Percentiles rank a stretch among this genome's conserved stretches.
Evolutionary conservation across 1,284 basidiomycete species (phyloP).

Genomic region (Rhodotorula sp.): DNA sequence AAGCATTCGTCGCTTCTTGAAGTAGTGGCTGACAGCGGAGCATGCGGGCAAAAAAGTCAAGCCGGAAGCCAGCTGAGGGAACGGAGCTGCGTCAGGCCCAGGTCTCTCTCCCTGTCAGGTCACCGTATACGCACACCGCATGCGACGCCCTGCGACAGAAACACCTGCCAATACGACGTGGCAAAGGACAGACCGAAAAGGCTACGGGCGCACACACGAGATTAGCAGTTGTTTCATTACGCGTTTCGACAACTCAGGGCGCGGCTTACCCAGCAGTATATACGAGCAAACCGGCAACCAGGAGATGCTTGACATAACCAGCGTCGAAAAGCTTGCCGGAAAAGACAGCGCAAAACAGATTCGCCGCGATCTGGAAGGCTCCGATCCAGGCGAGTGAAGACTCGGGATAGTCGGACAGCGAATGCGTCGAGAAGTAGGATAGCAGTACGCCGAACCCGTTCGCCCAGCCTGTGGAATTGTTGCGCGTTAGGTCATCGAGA

Average conservation of each 20-base stretch:
- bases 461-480: slow-evolving; percentile 2
- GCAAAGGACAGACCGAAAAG: slow-evolving; percentile 36
- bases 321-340: slow-evolving; percentile 43
- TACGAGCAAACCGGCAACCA: slow-evolving; percentile 33
- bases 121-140: slow-evolving; percentile 23
- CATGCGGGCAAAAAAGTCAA: slow-evolving; percentile 43
- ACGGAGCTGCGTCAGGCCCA: not conserved
- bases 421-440: slow-evolving; percentile 14
- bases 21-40: slow-evolving; percentile 39
- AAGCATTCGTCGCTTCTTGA: slow-evolving; percentile 34
- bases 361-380: slow-evolving; percentile 31
- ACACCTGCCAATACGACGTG: slow-evolving; percentile 32
- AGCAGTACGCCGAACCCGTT: slow-evolving; percentile 38
- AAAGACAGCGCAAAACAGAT: slow-evolving; percentile 29
- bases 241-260: not conserved
- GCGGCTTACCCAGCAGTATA: slow-evolving; percentile 35
- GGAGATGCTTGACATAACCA: slow-evolving; percentile 37
- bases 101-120: too few species aligned
- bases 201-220: not conserved
- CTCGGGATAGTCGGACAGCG: not conserved
- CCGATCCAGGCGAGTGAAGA: slow-evolving; percentile 37
- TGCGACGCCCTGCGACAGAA: slow-evolving; percentile 38
- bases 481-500: not conserved
- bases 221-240: not conserved
- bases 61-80: slow-evolving; percentile 27